Evolutionary conservation across 2,329 filamentous ascomycete species (phyloP).

Genomic region (Myriosclerotinia scirpicola): DNA sequence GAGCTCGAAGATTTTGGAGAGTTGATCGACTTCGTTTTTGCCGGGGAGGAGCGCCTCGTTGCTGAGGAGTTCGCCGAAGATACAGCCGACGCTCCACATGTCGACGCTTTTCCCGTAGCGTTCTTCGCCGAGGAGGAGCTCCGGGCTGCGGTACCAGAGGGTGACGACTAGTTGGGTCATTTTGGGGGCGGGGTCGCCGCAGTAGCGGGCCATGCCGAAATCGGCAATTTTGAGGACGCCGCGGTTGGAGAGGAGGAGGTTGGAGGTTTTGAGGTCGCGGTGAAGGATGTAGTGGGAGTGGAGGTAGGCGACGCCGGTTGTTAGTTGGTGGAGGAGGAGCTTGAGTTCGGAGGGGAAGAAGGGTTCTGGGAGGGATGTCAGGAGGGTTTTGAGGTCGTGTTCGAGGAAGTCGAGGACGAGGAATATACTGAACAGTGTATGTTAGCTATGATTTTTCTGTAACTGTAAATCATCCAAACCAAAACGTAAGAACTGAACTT

Average conservation of each 20-base stretch:
- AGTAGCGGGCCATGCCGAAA: slow-evolving; percentile 95
- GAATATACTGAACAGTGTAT: slow-evolving; percentile 63
- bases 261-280: slow-evolving; percentile 90
- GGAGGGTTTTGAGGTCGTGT: slow-evolving; percentile 90
- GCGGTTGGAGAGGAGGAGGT: slow-evolving; percentile 92
- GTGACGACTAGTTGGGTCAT: slow-evolving; percentile 94
- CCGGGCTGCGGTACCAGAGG: slow-evolving; percentile 92
- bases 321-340: slow-evolving; percentile 80
- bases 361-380: slow-evolving; percentile 91
- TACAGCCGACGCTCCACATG: slow-evolving; percentile 95
- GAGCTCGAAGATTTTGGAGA: slow-evolving; percentile 84
- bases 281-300: slow-evolving; percentile 90
- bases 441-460: slow-evolving; percentile 24
- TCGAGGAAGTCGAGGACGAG: slow-evolving; percentile 97
- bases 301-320: slow-evolving; percentile 77
- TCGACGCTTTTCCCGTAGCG: slow-evolving; percentile 78
- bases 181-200: slow-evolving; percentile 72
- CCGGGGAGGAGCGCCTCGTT: slow-evolving; percentile 83
- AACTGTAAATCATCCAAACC: neutral
- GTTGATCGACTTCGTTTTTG: slow-evolving; percentile 87
- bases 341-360: slow-evolving; percentile 93
- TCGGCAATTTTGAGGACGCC: slow-evolving; percentile 94
- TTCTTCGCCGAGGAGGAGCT: slow-evolving; percentile 78
- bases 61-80: slow-evolving; percentile 87
- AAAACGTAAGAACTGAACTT: slow-evolving; percentile 22